Conservation (phyloP, 2,329 filamentous ascomycete species). For the Ceratocystis cacaofunesta region DNA sequence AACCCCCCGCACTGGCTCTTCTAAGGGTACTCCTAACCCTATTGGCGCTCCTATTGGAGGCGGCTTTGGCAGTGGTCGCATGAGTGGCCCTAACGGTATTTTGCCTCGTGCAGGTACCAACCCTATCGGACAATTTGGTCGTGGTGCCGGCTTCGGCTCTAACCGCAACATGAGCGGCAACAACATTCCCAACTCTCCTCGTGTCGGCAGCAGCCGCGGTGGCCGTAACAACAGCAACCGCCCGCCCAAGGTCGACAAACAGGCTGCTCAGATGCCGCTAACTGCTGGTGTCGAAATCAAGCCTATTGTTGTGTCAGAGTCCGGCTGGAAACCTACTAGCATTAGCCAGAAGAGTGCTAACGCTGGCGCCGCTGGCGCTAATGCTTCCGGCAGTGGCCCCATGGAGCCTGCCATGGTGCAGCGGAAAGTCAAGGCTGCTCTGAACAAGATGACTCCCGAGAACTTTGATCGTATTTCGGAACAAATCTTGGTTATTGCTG, state of each 20-base stretch:
- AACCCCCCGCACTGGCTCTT: constrained; percentile 40
- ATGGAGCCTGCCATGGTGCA: constrained; percentile 89
- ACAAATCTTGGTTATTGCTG: constrained; percentile 82
- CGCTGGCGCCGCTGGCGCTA: constrained; percentile 23
- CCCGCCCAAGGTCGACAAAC: constrained; percentile 48
- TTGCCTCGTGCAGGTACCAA: constrained; percentile 12
- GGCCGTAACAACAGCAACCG: constrained; percentile 45
- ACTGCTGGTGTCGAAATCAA: constrained; percentile 71
- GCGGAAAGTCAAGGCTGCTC: constrained; percentile 91
- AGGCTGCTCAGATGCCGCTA: constrained; percentile 79
- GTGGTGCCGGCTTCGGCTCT: constrained; percentile 41
- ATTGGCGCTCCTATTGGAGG: constrained; percentile 41
- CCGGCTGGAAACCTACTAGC: constrained; percentile 81
- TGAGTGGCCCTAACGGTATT: constrained; percentile 6
- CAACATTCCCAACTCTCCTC: constrained; percentile 54
- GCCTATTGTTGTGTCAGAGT: constrained; percentile 55
- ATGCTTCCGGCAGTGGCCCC: constrained; percentile 33
- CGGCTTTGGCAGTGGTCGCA: constrained; percentile 14
- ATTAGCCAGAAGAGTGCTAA: constrained; percentile 32
- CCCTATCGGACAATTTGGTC: constrained; percentile 12
- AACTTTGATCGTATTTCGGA: constrained; percentile 94
- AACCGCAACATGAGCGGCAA: constrained; percentile 34
- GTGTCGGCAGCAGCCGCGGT: constrained; percentile 44
- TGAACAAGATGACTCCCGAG: constrained; percentile 99
- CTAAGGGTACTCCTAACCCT: constrained; percentile 26